These are phyloP conservation scores for Phyllosticta citribraziliensis DNA, from an alignment of 2,329 filamentous ascomycete genomes.

Conservation along the genomic window DNA sequence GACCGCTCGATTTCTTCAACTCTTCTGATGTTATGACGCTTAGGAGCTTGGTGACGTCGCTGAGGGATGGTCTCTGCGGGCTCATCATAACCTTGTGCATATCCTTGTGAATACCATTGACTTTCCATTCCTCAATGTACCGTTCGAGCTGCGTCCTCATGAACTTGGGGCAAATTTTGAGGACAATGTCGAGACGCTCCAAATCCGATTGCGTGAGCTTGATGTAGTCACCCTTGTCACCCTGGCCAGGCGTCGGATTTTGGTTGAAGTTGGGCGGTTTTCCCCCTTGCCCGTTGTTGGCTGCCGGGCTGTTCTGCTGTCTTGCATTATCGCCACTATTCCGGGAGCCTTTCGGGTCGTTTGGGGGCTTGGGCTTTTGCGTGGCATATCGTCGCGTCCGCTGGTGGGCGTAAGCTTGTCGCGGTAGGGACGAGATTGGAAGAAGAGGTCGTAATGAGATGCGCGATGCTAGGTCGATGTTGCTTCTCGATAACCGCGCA, in stretches of 20 bases:
- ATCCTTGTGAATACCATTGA: slow-evolving; percentile 60
- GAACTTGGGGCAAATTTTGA: slow-evolving; percentile 50
- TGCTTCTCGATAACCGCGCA: slow-evolving; percentile 51
- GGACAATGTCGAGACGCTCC: slow-evolving; percentile 47
- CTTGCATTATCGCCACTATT: slow-evolving; percentile 13
- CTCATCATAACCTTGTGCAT: not conserved
- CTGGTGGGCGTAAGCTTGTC: slow-evolving; percentile 23
- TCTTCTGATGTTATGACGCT: not conserved
- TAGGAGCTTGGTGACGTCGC: not conserved
- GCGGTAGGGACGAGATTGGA: not conserved
- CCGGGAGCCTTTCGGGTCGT: slow-evolving; percentile 11
- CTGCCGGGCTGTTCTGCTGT: slow-evolving; percentile 20
- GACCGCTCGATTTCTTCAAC: not conserved
- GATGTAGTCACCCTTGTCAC: slow-evolving; percentile 21
- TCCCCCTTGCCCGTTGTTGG: slow-evolving; percentile 26
- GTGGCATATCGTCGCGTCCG: slow-evolving; percentile 35
- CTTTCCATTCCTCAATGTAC: slow-evolving; percentile 53
- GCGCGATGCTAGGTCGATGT: slow-evolving; percentile 41
- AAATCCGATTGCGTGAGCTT: slow-evolving; percentile 48
- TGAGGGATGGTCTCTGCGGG: not conserved
- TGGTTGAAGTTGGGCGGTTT: slow-evolving; percentile 15
- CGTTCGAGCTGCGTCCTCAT: slow-evolving; percentile 51
- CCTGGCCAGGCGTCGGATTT: slow-evolving; percentile 24
- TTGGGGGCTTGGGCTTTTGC: slow-evolving; percentile 20
- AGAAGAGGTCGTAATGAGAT: slow-evolving; percentile 33